Conservation (phyloP, 2,329 filamentous ascomycete species). For the Aspergillus fumigatiaffinis region DNA sequence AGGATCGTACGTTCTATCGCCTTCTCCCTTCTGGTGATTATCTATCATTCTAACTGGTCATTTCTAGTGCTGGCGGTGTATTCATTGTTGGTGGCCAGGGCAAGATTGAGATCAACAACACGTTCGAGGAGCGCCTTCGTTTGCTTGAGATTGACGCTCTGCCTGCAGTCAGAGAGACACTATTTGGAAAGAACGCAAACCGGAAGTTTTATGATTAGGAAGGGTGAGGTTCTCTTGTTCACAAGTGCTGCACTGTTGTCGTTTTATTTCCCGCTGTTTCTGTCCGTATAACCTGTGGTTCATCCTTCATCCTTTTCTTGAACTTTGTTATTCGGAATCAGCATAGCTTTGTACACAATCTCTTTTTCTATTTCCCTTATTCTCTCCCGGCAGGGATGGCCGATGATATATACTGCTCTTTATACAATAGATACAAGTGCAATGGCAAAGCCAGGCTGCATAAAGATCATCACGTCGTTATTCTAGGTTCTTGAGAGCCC, state of each 20-base stretch:
- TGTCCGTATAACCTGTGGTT: conserved; percentile 9
- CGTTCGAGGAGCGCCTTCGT: conserved; percentile 83
- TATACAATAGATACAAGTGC: background rate
- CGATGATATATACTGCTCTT: background rate
- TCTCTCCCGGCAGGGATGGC: background rate
- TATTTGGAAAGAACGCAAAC: conserved; percentile 95
- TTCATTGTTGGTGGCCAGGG: conserved; percentile 74
- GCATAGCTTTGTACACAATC: conserved; percentile 15
- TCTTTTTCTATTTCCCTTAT: conserved; percentile 1
- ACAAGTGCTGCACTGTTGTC: conserved; percentile 4
- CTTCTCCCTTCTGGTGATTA: conserved; percentile 5
- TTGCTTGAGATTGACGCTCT: conserved; percentile 81
- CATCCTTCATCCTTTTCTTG: conserved; percentile 7
- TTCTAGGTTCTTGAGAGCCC: background rate
- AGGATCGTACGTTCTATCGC: conserved; percentile 64
- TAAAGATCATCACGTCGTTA: background rate
- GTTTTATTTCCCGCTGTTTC: conserved; percentile 10
- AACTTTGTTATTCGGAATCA: conserved; percentile 10
- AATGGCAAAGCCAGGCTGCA: background rate
- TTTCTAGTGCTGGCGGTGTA: conserved; percentile 72
- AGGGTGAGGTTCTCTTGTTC: conserved; percentile 17
- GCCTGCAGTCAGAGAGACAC: conserved; percentile 74
- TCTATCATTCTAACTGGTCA: conserved; percentile 7
- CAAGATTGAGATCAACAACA: conserved; percentile 99
- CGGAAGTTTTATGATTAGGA: conserved; percentile 87